Base-by-base conservation (phyloP, 129 eudicot genomes). In the Rutidosis leptorrhynchoides region DNA sequence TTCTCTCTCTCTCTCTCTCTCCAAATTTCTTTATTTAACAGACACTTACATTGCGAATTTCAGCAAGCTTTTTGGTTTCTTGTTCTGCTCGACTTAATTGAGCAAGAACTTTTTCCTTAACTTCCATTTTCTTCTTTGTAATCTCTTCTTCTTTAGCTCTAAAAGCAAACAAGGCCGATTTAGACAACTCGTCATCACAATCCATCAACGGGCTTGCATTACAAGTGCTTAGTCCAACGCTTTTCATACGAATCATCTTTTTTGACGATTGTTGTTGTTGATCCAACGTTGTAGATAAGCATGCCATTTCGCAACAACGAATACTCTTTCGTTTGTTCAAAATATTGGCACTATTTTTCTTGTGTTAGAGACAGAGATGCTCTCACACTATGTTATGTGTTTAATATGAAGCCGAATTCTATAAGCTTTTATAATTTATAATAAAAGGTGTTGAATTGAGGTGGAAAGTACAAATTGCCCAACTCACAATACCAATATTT, bases 81-180 rank as follows among this genome's bases (percentile, higher is more conserved):
- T 85, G 96, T 59, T 83, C 87, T 7, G 83, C 91, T 2, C 95
- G 96, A 7, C 89, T 88, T 28, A 88, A 19, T 3, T 88, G 96
- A 80, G 96, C 91, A 27, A 83, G 87, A 70, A 92, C 91, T 60
- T 68, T 86, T 57, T 85, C 89, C 64, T 51, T 78, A 9, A 92
- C 83, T 81, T 82, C 91, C 77, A 75, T 70, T 64, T 83, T 88
- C 87, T 79, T 88, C 84, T 76, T 86, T 83, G 79, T 85, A 68
- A 93, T 93, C 79, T 88, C 96, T 74, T 93, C 98, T 76, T 93
- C 98, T 80, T 78, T 88, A 15, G 91, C 94, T 0, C 81, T 88
- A 72, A 88, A 88, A 14, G 83, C 76, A 4, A 91, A 78, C 46
- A 93, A 53, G 12, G 94, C 95, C 10, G 96, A 81, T 25, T 52